These are phyloP conservation scores for Phlyctochytrium planicorne DNA, from an alignment of 192 early-diverging fungal genomes.

Conservation along the genomic window DNA sequence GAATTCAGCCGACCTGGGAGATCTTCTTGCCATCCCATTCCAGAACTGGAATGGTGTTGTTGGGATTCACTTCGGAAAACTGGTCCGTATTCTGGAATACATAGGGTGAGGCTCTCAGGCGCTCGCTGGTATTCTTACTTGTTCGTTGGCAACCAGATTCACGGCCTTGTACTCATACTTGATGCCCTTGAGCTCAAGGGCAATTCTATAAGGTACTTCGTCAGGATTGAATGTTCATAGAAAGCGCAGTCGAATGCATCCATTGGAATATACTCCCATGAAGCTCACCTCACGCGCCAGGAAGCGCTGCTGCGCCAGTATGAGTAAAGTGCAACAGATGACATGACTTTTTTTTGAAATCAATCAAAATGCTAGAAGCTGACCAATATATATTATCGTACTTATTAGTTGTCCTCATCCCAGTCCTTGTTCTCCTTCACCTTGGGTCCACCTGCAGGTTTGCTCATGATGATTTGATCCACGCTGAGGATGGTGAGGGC, in stretches of 20 bases:
- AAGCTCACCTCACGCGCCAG: conserved; percentile 71
- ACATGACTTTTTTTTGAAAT: too few relatives aligned
- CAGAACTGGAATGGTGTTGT: conserved; percentile 66
- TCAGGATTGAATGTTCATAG: not conserved
- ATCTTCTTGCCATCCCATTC: conserved; percentile 20
- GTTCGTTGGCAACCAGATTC: conserved; percentile 74
- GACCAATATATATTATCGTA: too few relatives aligned
- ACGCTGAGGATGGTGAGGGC: conserved; percentile 93
- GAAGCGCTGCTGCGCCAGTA: conserved; percentile 81
- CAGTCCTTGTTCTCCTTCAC: conserved; percentile 83
- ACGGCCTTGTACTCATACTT: conserved; percentile 63
- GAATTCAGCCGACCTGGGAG: conserved; percentile 11
- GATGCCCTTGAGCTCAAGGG: conserved; percentile 51
- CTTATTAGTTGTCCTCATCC: conserved; percentile 78
- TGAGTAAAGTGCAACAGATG: conserved; percentile 60
- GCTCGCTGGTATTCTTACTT: conserved; percentile 42
- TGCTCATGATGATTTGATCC: conserved; percentile 99
- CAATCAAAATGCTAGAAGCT: too few relatives aligned
- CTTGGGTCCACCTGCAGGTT: conserved; percentile 91
- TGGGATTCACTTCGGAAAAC: conserved; percentile 68
- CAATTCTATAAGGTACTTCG: not conserved
- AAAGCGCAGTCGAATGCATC: not conserved
- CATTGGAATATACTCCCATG: not conserved
- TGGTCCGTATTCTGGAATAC: conserved; percentile 41
- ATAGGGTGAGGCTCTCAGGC: not conserved